Evolutionary conservation across 1,284 basidiomycete genomes (phyloP).

Genomic region (Dichomitus squalens): DNA sequence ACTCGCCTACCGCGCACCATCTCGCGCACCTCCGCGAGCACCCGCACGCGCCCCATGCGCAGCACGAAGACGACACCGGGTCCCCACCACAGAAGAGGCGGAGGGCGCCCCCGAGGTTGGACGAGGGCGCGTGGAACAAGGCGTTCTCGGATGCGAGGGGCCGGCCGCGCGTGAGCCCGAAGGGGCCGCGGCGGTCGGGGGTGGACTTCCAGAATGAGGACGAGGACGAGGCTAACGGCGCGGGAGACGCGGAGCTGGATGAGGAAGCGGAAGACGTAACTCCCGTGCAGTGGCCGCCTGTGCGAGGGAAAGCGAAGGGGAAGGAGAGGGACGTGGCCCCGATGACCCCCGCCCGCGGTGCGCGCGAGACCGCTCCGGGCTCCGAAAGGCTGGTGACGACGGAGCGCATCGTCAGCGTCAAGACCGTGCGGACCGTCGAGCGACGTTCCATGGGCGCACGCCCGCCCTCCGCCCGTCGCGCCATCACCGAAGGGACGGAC

Average conservation of each 20-base stretch:
- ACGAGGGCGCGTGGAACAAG: conserved; percentile 29
- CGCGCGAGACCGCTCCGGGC: not conserved
- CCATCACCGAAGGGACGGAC: too few species aligned
- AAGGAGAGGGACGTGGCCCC: not conserved
- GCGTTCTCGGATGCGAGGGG: conserved; percentile 26
- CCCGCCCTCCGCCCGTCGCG: too few species aligned
- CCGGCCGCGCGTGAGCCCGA: conserved; percentile 10
- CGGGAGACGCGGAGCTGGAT: not conserved
- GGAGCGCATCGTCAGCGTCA: conserved; percentile 15
- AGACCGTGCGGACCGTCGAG: conserved; percentile 14
- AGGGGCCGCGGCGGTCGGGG: conserved; percentile 11
- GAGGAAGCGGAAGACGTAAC: conserved; percentile 3
- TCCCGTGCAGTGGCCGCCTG: conserved; percentile 14
- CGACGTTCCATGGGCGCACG: not conserved
- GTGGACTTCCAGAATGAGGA: conserved; percentile 19
- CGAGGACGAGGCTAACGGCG: conserved; percentile 1
- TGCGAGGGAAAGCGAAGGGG: not conserved
- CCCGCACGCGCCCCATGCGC: not conserved
- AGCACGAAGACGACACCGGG: not conserved
- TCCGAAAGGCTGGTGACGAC: conserved; percentile 6
- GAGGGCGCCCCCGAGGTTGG: conserved; percentile 25
- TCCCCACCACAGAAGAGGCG: conserved; percentile 2
- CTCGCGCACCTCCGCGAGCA: conserved; percentile 3
- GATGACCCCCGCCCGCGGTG: conserved; percentile 8
- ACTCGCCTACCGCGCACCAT: conserved; percentile 13